Evolutionary conservation across 1,284 basidiomycete genomes (phyloP), one percentile per base, ranked within the genome.

Genomic region (Rhodotorula sp.): DNA sequence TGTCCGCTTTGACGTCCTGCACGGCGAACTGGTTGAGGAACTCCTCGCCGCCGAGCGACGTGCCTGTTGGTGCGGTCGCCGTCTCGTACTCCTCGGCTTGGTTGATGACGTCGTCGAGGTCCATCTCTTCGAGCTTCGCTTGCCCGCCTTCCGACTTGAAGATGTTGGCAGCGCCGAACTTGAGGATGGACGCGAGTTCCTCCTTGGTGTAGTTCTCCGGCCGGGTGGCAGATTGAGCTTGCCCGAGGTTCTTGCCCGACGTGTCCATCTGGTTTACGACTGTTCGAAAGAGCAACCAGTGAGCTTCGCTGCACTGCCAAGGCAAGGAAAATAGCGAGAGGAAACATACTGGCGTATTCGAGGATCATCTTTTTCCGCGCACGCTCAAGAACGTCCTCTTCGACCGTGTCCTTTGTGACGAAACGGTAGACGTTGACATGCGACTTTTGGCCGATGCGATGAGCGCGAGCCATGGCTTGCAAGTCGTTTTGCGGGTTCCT

Each of bases 231-330:
- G 91, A 91, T 5, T 33, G 48, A 70, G 70, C 62, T 15, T 57
- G 77, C 76, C 91, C 90, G 75, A 99, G 88, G 82, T 98, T 93
- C 60, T 92, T 92, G 75, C 97, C 96, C 49, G 94, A 95, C 44
- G 96, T 99, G 83, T 99, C 96, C 89, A 99, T 97, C 83, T 99
- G 95, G 82, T 97, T 95, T 84, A 99, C 98, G 83, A 99, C 92
- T 93, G 79, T 49, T 66, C 2, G 51, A 6, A 18, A 56, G 66
- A 18, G 60, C 15, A 49, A 12, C 6, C 53, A 57, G 69, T 68
- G 75, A 70, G 30, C 73, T 2, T n/a, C n/a, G 17, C 17, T n/a
- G 6, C 15, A 30, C 20, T 10, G 18, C 42, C 30, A 17, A 56
- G 4, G 46, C 2, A 29, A 33, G n/a, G 46, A 33, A 17, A 17